Percentiles rank a stretch among this genome's conserved stretches.
These are phyloP conservation scores for Escallonia rubra DNA, from an alignment of 129 eudicot species.

Conservation along the genomic window DNA sequence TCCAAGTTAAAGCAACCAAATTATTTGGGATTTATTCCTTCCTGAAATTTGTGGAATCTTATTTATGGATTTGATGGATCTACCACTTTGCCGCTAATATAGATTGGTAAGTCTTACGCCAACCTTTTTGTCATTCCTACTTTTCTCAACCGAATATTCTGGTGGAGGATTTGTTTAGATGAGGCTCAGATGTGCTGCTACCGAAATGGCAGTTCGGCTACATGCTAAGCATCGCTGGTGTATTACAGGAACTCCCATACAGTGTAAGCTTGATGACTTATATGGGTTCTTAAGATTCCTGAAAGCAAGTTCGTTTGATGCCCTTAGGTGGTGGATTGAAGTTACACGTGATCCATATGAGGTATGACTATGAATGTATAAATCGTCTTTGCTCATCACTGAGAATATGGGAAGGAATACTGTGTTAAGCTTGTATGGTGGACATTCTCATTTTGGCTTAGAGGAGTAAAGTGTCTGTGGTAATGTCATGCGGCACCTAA, in stretches of 20 bases:
- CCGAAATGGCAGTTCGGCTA: constrained; percentile 88
- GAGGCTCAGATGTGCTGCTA: constrained; percentile 98
- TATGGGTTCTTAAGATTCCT: constrained; percentile 88
- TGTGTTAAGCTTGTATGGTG: too few species aligned
- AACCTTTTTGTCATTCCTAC: constrained; percentile 50
- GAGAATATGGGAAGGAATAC: too few species aligned
- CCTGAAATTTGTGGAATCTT: too few species aligned
- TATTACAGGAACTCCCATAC: constrained; percentile 95
- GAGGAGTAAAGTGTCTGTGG: too few species aligned
- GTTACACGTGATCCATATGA: constrained; percentile 85
- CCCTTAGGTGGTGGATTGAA: constrained; percentile 78
- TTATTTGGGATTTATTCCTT: not conserved
- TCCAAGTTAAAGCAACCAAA: not conserved
- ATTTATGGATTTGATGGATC: too few species aligned
- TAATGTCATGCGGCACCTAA: too few species aligned
- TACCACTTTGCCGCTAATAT: too few species aligned
- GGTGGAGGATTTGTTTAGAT: constrained; percentile 99
- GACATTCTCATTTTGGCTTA: too few species aligned
- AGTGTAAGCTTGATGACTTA: constrained; percentile 82
- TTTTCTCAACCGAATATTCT: constrained; percentile 62
- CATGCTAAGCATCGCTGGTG: constrained; percentile 89
- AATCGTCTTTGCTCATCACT: too few species aligned
- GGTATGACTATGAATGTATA: constrained; percentile 26
- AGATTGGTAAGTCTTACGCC: too few species aligned
- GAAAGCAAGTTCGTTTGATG: constrained; percentile 69